Evolutionary conservation across 78 protist species (phyloP).

Genomic region (Monosiga brevicollis): DNA sequence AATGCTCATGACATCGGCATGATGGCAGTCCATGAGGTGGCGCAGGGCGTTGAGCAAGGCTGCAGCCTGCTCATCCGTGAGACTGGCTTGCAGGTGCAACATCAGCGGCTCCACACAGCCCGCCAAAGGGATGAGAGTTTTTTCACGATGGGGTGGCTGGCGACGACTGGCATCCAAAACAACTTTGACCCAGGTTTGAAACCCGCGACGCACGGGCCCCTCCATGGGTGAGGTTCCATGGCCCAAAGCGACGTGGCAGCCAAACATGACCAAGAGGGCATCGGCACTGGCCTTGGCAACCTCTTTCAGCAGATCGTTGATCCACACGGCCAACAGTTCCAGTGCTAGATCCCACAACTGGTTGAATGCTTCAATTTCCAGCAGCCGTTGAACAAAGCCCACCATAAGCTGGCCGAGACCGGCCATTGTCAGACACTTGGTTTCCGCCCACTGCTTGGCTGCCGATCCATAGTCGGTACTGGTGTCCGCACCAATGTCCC

Average conservation of each 20-base stretch:
- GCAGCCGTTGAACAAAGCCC: neutral
- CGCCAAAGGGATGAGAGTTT: neutral
- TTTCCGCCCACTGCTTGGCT: neutral
- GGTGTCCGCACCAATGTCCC: neutral
- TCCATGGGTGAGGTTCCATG: neutral
- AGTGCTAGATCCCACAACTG: neutral
- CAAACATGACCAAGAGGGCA: too few relatives aligned
- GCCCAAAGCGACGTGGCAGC: neutral
- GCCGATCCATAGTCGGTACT: neutral
- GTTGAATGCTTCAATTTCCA: neutral
- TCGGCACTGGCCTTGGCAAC: neutral
- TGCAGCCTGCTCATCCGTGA: neutral
- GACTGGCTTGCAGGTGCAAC: neutral
- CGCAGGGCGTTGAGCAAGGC: neutral
- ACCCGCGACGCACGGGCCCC: neutral
- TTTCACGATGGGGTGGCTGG: neutral
- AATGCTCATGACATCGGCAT: neutral
- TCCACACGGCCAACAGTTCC: neutral
- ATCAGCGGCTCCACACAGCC: neutral
- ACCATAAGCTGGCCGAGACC: neutral
- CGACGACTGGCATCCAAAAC: neutral
- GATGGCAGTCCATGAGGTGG: neutral
- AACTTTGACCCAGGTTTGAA: neutral
- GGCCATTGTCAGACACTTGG: neutral
- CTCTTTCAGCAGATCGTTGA: neutral